Conservation (phyloP, 2,329 filamentous ascomycete species). For the Xylaria sp. region DNA sequence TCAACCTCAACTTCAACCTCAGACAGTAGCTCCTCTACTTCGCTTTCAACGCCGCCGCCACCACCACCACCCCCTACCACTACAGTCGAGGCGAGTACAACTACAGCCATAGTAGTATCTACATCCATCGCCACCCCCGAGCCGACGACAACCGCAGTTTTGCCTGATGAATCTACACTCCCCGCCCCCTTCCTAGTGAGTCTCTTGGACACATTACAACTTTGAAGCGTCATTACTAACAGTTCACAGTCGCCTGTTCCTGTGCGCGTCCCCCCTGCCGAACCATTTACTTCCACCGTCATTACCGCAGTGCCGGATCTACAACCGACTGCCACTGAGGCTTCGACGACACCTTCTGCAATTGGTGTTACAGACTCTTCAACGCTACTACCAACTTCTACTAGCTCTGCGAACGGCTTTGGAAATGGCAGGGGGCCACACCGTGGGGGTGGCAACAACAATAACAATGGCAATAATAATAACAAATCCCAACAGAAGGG, state of each 20-base stretch:
- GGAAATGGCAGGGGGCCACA: background rate
- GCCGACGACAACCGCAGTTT: constrained; percentile 1
- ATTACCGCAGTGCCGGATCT: background rate
- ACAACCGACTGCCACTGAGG: background rate
- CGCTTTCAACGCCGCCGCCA: background rate
- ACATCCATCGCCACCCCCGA: constrained; percentile 17
- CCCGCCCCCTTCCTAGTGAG: constrained; percentile 2
- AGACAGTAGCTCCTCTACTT: constrained; percentile 5
- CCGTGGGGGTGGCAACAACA: background rate
- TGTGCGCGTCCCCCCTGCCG: no score
- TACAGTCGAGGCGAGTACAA: constrained; percentile 10
- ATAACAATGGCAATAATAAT: constrained; percentile 24
- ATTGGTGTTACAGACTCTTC: constrained; percentile 15
- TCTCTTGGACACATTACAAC: background rate
- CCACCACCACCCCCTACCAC: background rate
- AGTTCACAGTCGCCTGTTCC: constrained; percentile 7
- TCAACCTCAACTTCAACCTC: constrained; percentile 2
- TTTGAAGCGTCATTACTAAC: constrained; percentile 6
- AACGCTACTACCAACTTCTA: constrained; percentile 9
- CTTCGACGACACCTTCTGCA: background rate
- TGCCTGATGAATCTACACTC: background rate
- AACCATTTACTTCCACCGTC: background rate
- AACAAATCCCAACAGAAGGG: background rate
- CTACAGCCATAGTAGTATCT: constrained; percentile 8
- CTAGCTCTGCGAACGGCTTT: background rate